Base-by-base conservation (phyloP, 768 basidiomycete genomes). In the Naganishia friedmannii region DNA sequence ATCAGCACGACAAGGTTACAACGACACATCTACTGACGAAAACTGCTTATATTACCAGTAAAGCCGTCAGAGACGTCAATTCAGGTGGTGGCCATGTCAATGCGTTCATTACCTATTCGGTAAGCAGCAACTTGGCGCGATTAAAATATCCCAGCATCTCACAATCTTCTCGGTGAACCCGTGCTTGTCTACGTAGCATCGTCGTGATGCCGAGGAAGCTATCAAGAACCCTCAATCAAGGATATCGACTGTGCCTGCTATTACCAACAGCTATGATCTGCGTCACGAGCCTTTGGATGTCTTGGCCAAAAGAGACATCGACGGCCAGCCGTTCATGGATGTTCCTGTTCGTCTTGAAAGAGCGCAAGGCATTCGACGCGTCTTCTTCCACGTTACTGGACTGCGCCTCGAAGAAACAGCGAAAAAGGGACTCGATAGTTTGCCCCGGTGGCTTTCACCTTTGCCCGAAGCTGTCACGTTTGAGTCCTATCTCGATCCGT, bases 401-500 rank as follows among this genome's bases (percentile, higher is more conserved):
- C 9, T 42, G 21, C 26, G 23, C 0, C 39, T n/a, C 13, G 39
- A 45, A 23, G 31, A 34, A 5, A n/a, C 57, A 1, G 42, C 23
- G 23, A 26, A 26, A 23, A 21, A 1, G 15, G 23, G 28, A 12
- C 19, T n/a, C 17, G 10, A 42, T 7, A 37, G 4, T 3, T 45
- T 63, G 23, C 60, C 37, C 46, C 60, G 60, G 1, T 63, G 60
- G 60, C 39, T 28, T 12, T 13, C 13, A 45, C 60, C 60, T 12
- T 21, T 63, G 3, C 60, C 60, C 3, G 12, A 42, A 26, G 17
- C 39, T 7, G 42, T 45, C n/a, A 29, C 60, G 7, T 63, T 63
- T 42, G 60, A 63, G 23, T 63, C 60, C 1, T 63, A 63, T 23
- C 60, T 63, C 12, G 60, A 63, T 28, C 60, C 60, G 12, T 63